Conservation (phyloP, 2,329 filamentous ascomycete genomes). For the Teratosphaeria viscida region DNA sequence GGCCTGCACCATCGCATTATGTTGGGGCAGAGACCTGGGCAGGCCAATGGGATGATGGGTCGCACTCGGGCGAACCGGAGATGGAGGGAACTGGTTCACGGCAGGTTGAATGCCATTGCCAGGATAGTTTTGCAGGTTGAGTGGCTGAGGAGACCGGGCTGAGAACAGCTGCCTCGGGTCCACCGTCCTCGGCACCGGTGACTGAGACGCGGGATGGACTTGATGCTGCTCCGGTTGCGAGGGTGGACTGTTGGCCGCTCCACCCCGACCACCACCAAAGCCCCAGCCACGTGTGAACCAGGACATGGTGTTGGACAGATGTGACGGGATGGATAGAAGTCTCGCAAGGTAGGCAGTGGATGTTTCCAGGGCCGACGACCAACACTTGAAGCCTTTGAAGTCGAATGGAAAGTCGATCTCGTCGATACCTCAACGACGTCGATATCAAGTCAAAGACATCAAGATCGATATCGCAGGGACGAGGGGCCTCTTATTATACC, state of each 20-base stretch:
- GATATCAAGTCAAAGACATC: neutral
- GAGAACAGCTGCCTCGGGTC: neutral
- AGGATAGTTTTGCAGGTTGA: neutral
- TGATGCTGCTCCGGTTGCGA: neutral
- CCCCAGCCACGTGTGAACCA: neutral
- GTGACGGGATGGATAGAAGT: neutral
- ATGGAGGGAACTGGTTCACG: neutral
- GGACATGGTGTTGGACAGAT: neutral
- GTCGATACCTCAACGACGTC: neutral
- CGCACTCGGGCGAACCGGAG: neutral
- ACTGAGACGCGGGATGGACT: neutral
- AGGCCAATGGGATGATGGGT: neutral
- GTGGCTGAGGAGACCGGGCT: neutral
- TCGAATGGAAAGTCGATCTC: neutral
- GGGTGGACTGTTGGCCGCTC: neutral
- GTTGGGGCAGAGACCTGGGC: neutral
- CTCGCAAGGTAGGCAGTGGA: neutral
- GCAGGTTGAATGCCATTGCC: conserved; percentile 2
- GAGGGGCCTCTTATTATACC: neutral
- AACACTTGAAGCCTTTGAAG: neutral
- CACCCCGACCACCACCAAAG: neutral
- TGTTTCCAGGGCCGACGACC: neutral
- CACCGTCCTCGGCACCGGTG: neutral
- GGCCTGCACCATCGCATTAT: neutral
- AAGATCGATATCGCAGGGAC: neutral